phyloP scores from a whole-genome alignment of 108 stramenopile species.

The Mediolabrus comicus region DNA sequence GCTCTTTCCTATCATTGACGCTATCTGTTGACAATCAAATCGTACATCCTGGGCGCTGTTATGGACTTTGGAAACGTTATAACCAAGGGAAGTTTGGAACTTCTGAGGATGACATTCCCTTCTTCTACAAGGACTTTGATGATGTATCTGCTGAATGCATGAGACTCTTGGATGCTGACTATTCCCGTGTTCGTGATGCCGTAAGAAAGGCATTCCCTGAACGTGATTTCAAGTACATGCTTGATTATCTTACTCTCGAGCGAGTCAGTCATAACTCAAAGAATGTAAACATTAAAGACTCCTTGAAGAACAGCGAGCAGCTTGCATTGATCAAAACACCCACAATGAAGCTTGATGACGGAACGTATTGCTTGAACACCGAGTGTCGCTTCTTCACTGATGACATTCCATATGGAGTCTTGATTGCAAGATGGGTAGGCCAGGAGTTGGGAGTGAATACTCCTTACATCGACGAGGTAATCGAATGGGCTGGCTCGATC shows the following conservation, averaged over 20 bases:
- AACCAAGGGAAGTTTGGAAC: conserved; percentile 39
- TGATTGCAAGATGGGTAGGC: conserved; percentile 49
- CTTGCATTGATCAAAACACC: conserved; percentile 54
- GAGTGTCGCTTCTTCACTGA: conserved; percentile 50
- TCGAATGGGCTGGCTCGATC: conserved; percentile 44
- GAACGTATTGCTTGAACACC: conserved; percentile 29
- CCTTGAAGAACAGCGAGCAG: conserved; percentile 43
- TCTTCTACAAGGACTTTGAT: conserved; percentile 57
- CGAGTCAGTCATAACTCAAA: conserved; percentile 35
- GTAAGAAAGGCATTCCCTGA: conserved; percentile 39
- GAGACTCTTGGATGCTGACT: conserved; percentile 41
- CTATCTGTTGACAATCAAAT: conserved; percentile 57
- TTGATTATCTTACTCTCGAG: conserved; percentile 50
- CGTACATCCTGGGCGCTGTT: conserved; percentile 51
- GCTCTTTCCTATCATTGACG: conserved; percentile 47
- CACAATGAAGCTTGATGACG: conserved; percentile 25
- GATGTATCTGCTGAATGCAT: conserved; percentile 44
- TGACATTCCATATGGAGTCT: conserved; percentile 54
- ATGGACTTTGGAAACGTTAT: conserved; percentile 53
- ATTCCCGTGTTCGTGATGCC: conserved; percentile 36
- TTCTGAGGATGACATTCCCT: conserved; percentile 37
- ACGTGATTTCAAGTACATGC: conserved; percentile 51
- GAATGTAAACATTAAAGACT: conserved; percentile 39
- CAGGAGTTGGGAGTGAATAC: conserved; percentile 42
- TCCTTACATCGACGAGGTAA: conserved; percentile 55